Base-by-base conservation (phyloP, 768 basidiomycete genomes). In the Tricholomella constricta region DNA sequence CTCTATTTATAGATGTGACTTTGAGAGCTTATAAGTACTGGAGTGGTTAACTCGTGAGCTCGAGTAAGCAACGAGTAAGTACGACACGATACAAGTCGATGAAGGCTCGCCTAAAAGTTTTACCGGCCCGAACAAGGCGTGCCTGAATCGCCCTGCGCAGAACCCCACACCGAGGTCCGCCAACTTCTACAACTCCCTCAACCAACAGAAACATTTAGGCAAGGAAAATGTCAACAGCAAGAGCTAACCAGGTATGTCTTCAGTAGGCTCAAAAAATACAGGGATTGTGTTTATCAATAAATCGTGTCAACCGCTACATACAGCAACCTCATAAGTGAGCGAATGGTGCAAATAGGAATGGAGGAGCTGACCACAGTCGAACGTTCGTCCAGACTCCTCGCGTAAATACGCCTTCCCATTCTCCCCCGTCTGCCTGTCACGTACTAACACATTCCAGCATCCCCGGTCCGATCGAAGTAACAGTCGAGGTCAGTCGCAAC, bases 401-500 rank as follows among this genome's bases (percentile, higher is more conserved):
- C 62, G 62, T 62, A 35, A 51, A 56, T 45, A 37, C 27, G 23
- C 32, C 3, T 8, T 48, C 6, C n/a, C 15, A 26, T 27, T 34
- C 17, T 14, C 34, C 22, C 32, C 25, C 34, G 35, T 54, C 22
- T 9, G 36, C 34, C 34, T 26, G 25, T 17, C 19, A 10, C n/a
- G 27, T 25, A 15, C 47, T 29, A 36, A 43, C 11, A 51, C 17
- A 14, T 10, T 17, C 17, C 40, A 60, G 80, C 44, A 80, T 82
- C 42, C 80, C 80, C 50, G 80, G 80, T 22, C 80, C 80, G 7
- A 73, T 80, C 55, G 80, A 80, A 58, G 69, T 81, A 50, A 64
- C 72, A 45, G 62, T 71, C 49, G 65, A 68, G 60, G 67, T 68
- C 23, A 23, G 26, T 34, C 3, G 4, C 17, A 9, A 15, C 25